phyloP scores from a whole-genome alignment of 805 yeast species.

The Yamadazyma insecticola region DNA sequence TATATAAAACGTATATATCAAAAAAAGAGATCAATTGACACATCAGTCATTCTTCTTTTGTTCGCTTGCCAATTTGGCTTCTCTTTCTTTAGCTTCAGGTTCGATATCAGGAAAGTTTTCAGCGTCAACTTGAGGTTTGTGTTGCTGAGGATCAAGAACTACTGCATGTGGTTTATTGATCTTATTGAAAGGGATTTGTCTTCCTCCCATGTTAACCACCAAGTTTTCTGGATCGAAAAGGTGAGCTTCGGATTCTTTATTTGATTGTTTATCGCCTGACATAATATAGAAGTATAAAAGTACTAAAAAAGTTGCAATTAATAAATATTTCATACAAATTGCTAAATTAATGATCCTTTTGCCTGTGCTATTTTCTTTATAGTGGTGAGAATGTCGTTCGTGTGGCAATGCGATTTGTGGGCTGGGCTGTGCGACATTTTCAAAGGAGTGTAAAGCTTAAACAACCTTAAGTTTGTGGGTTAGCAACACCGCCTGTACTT shows the following conservation, averaged over 20 bases:
- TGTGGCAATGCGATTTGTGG: too few species aligned
- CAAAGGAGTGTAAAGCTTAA: too few species aligned
- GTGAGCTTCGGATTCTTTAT: background rate
- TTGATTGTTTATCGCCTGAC: background rate
- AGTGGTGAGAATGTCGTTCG: too few species aligned
- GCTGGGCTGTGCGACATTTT: too few species aligned
- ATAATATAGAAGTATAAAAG: too few species aligned
- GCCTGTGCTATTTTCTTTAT: too few species aligned
- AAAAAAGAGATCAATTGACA: too few species aligned
- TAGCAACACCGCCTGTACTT: slow-evolving; percentile 39
- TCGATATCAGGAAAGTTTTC: slow-evolving; percentile 28
- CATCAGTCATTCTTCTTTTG: slow-evolving; percentile 4
- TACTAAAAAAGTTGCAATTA: too few species aligned
- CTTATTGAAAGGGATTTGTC: slow-evolving; percentile 29
- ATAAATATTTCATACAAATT: too few species aligned
- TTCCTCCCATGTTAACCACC: slow-evolving; percentile 29
- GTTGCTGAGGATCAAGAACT: slow-evolving; percentile 16
- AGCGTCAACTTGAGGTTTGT: slow-evolving; percentile 19
- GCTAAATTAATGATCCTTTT: too few species aligned
- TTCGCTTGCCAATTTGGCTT: slow-evolving; percentile 13
- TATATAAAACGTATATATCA: too few species aligned
- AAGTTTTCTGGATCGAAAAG: background rate
- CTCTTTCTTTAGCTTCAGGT: slow-evolving; percentile 27
- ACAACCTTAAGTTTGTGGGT: too few species aligned
- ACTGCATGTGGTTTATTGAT: slow-evolving; percentile 39